Base-by-base conservation (phyloP, 192 early-diverging fungal species). In the Coemansia furcata region DNA sequence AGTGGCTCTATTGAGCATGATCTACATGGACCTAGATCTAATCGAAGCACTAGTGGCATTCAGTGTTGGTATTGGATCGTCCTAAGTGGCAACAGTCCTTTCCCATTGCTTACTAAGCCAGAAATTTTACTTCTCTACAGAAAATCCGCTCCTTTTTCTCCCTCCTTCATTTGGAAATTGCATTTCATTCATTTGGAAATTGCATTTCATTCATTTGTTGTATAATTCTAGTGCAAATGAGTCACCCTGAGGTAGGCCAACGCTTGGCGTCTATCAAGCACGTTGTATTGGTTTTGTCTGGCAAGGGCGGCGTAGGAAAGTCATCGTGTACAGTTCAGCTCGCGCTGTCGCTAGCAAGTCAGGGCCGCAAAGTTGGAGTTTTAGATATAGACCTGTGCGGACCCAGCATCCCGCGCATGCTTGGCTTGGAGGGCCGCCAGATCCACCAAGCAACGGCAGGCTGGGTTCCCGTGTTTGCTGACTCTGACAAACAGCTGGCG, bases 271-370 rank as follows among this genome's bases (percentile, higher is more conserved):
- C 73, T 8, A 86, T 93, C 30, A 91, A 92, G 76, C 92, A 95
- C 79, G 95, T 96, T 61, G 82, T 98, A n/a, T 84, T 99, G 8
- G 90, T 99, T 11, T 89, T 99, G 26, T 97, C 95, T 0, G 98
- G 98, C 29, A 99, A 99, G 76, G 98, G 98, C 66, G 98, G 98
- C 36, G 98, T 99, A 2, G 98, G 98, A 58, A 99, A 99, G 82
- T 90, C 88, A 6, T 96, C 94, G 33, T 92, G 95, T 50, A 93
- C 95, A 6, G 87, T 95, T 8, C 91, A 97, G 66, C 89, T 99
- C 8, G 90, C 92, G 8, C 77, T 92, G 7, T 83, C 87, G 30
- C 71, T 94, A 14, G 84, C 82, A 6, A 72, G 84, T 50, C 75
- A 81, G 60, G 89, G 89, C 36, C 83, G 83, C 69, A 85, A 84